A percentile compares a stretch with the other conserved stretches of the same genome.
Conservation (phyloP, 345 rosid genomes). For the Excoecaria cochinchinensis region DNA sequence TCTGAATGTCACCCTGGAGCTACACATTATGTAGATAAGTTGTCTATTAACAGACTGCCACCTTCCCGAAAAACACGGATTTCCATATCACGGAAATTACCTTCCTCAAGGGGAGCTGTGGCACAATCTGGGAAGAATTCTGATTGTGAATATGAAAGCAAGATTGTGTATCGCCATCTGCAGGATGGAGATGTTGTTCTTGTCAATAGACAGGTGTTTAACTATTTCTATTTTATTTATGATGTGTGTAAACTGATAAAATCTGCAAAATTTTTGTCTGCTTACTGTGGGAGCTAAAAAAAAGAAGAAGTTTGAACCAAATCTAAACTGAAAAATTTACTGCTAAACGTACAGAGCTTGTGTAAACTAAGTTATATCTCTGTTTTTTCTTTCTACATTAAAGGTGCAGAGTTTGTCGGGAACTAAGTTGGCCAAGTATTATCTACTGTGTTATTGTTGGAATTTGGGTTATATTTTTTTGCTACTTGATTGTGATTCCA, state of each 20-base stretch:
- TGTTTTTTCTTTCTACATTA: too few species aligned
- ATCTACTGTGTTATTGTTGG: background rate
- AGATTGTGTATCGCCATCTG: constrained; percentile 81
- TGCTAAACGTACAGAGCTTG: background rate
- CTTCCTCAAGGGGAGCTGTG: constrained; percentile 72
- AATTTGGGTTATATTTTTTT: background rate
- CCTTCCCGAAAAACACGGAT: constrained; percentile 48
- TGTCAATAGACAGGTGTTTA: constrained; percentile 88
- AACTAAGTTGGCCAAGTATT: too few species aligned
- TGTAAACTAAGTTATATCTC: background rate
- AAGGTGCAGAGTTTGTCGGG: too few species aligned
- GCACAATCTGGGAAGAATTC: constrained; percentile 57
- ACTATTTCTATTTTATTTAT: background rate
- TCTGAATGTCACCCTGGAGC: constrained; percentile 90
- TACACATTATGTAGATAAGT: constrained; percentile 76
- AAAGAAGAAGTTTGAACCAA: too few species aligned
- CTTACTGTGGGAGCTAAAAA: background rate
- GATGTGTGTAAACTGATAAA: background rate
- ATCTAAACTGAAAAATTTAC: too few species aligned
- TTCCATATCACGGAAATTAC: constrained; percentile 68
- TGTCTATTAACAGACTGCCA: constrained; percentile 53
- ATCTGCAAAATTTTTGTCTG: background rate
- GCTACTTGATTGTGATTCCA: background rate
- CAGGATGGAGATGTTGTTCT: constrained; percentile 94
- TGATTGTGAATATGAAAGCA: constrained; percentile 69